Evolutionary conservation across 768 basidiomycete species (phyloP).

Genomic region (Phaeolepiota aurea): DNA sequence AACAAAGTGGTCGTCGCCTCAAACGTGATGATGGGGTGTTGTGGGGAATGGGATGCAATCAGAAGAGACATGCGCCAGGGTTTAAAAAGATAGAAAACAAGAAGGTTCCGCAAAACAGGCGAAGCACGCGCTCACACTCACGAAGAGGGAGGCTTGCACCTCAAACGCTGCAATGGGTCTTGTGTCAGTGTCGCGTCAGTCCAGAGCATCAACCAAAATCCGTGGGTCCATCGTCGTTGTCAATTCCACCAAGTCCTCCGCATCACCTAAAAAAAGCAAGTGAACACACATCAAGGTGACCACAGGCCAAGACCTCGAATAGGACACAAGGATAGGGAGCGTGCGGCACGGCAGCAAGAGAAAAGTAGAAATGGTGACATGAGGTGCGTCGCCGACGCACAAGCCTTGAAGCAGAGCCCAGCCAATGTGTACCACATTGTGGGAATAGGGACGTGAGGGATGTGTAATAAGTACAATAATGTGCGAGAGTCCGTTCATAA

Average conservation of each 20-base stretch:
- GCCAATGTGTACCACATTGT: slow-evolving; percentile 14
- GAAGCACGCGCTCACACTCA: slow-evolving; percentile 45
- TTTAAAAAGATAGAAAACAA: slow-evolving; percentile 45
- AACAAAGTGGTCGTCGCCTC: slow-evolving; percentile 77
- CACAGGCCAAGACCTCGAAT: slow-evolving; percentile 30
- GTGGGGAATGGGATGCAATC: slow-evolving; percentile 37
- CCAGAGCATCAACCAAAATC: slow-evolving; percentile 42
- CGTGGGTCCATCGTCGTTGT: slow-evolving; percentile 45
- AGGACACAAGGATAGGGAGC: slow-evolving; percentile 16
- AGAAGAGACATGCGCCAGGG: slow-evolving; percentile 27
- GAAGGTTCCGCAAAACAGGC: slow-evolving; percentile 45
- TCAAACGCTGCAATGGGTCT: slow-evolving; percentile 55
- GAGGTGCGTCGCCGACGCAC: slow-evolving; percentile 26
- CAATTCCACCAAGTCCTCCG: slow-evolving; percentile 20
- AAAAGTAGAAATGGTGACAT: slow-evolving; percentile 21
- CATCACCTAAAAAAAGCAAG: slow-evolving; percentile 9
- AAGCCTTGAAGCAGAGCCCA: slow-evolving; percentile 25
- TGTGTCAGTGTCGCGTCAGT: slow-evolving; percentile 59
- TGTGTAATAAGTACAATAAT: slow-evolving; percentile 38
- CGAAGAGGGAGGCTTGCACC: slow-evolving; percentile 40
- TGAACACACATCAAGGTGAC: slow-evolving; percentile 19
- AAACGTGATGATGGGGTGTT: slow-evolving; percentile 45
- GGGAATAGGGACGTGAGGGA: slow-evolving; percentile 27
- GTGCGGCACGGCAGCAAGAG: slow-evolving; percentile 54
- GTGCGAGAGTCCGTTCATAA: slow-evolving; percentile 43